These are phyloP conservation scores for Sarcomyxa edulis DNA, from an alignment of 768 basidiomycete species.

Conservation along the genomic window DNA sequence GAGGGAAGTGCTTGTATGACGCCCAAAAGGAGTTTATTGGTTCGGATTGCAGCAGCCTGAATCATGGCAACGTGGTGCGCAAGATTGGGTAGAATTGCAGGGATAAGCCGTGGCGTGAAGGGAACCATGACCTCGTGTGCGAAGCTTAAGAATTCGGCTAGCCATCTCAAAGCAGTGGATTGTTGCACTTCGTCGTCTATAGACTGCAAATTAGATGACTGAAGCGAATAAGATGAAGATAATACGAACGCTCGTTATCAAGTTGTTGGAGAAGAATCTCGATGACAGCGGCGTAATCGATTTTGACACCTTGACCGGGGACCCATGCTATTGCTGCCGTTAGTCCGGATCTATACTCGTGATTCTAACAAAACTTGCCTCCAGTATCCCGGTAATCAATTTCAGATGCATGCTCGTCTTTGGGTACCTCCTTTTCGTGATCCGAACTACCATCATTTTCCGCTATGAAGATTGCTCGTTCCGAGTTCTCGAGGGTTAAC, in stretches of 20 bases:
- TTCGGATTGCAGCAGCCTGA: conserved; percentile 77
- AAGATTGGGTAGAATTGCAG: conserved; percentile 90
- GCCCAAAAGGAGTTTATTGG: conserved; percentile 78
- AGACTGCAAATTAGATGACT: conserved; percentile 5
- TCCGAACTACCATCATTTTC: conserved; percentile 41
- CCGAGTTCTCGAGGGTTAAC: conserved; percentile 50
- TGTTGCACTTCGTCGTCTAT: conserved; percentile 97
- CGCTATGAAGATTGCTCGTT: conserved; percentile 51
- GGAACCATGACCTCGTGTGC: conserved; percentile 90
- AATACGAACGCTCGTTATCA: conserved; percentile 68
- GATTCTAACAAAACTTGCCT: conserved; percentile 32
- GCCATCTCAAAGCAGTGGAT: conserved; percentile 89
- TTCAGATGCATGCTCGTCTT: conserved; percentile 43
- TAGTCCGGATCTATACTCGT: conserved; percentile 7
- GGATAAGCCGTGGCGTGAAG: conserved; percentile 89
- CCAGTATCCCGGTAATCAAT: conserved; percentile 58
- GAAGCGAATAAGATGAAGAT: conserved; percentile 5
- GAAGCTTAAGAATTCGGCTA: conserved; percentile 85
- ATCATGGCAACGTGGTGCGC: conserved; percentile 90
- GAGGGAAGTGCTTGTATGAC: conserved; percentile 85
- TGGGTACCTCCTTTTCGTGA: conserved; percentile 34
- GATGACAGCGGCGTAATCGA: conserved; percentile 89
- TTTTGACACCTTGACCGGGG: conserved; percentile 89
- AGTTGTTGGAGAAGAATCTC: conserved; percentile 90
- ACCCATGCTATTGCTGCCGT: conserved; percentile 59